Conservation (phyloP, 306 rosid species). For the Myrica gale region DNA sequence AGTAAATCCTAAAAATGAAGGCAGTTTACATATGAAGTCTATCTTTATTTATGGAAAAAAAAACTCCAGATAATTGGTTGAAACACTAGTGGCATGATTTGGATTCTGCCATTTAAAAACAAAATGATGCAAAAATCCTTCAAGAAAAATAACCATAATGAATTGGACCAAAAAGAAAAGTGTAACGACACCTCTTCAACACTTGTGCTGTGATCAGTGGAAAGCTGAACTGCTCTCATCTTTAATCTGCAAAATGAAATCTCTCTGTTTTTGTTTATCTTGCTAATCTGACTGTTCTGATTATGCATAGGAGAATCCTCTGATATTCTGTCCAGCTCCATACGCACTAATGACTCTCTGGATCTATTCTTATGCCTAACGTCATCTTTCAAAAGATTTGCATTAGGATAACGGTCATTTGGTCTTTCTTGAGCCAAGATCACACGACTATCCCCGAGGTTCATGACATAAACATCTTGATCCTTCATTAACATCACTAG, state of each 20-base stretch:
- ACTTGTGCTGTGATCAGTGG: conserved; percentile 61
- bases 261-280: conserved; percentile 57
- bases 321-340: conserved; percentile 68
- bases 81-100: neutral
- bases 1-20: neutral
- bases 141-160: neutral
- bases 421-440: conserved; percentile 65
- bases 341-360: conserved; percentile 57
- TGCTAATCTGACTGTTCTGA: conserved; percentile 43
- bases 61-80: neutral
- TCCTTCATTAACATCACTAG: conserved; percentile 73
- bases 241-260: conserved; percentile 52
- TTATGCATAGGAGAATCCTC: conserved; percentile 71
- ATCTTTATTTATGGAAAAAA: neutral
- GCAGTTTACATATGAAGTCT: neutral
- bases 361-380: conserved; percentile 53
- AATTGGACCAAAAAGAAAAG: conserved; percentile 14
- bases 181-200: conserved; percentile 49
- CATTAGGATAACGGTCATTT: conserved; percentile 56
- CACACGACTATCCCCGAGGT: conserved; percentile 65
- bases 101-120: neutral
- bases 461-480: conserved; percentile 76
- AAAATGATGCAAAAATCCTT: neutral
- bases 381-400: conserved; percentile 47
- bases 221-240: conserved; percentile 72